A percentile compares a stretch with the other conserved stretches of the same genome.
phyloP scores from a whole-genome alignment of 257 asterid genomes.

The Henckelia pumila region DNA sequence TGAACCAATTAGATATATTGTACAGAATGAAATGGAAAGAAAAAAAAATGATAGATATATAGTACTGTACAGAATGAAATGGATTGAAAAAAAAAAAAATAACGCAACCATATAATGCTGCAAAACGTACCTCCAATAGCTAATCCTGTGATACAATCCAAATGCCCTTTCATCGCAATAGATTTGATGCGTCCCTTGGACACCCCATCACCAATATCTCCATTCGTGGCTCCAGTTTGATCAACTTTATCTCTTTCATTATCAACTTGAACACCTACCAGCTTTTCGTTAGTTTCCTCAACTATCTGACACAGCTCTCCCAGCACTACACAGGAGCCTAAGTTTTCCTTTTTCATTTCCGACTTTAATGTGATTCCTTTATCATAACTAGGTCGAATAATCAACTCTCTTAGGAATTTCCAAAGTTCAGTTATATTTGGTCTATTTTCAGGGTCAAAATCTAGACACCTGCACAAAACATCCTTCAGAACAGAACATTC shows the following conservation, averaged over 20 bases:
- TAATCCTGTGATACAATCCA: conserved; percentile 68
- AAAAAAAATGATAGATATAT: neutral
- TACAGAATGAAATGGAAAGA: neutral
- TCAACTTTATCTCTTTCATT: conserved; percentile 28
- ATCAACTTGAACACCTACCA: conserved; percentile 27
- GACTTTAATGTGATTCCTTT: conserved; percentile 27
- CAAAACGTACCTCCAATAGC: conserved; percentile 67
- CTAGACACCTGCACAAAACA: conserved; percentile 57
- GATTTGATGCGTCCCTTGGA: conserved; percentile 47
- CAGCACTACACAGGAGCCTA: conserved; percentile 37
- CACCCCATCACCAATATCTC: conserved; percentile 52
- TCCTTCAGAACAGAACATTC: conserved; percentile 36
- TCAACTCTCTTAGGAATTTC: conserved; percentile 56
- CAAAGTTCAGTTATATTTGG: conserved; percentile 59
- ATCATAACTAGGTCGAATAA: conserved; percentile 42
- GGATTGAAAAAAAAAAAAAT: too few species aligned
- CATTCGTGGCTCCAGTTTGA: conserved; percentile 30
- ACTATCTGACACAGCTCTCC: conserved; percentile 43
- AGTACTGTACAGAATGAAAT: neutral
- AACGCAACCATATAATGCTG: conserved; percentile 8
- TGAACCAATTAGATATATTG: neutral
- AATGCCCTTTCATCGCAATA: conserved; percentile 71
- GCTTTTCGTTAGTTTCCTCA: conserved; percentile 30
- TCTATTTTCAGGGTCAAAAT: conserved; percentile 50
- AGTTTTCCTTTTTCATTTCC: conserved; percentile 27